Evolutionary conservation across 2,329 filamentous ascomycete genomes (phyloP).

Genomic region (Beauveria bassiana): DNA sequence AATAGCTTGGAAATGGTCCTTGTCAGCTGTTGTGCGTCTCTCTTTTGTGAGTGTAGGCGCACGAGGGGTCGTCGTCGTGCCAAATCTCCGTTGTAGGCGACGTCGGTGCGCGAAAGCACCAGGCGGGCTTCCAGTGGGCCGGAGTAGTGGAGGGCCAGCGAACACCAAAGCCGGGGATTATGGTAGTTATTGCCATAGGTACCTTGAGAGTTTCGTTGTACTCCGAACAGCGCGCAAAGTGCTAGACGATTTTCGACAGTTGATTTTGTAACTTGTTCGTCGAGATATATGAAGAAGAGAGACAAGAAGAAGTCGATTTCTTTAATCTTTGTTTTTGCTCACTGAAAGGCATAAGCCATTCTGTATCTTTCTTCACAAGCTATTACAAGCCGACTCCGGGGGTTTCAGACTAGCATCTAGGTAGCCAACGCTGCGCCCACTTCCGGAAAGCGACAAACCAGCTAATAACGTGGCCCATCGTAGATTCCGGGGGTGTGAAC

Average conservation of each 20-base stretch:
- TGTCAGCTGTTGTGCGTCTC: neutral
- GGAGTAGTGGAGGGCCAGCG: neutral
- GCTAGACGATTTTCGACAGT: no score
- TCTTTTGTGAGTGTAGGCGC: neutral
- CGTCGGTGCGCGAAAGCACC: neutral
- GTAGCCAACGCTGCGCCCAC: neutral
- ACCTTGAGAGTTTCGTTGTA: neutral
- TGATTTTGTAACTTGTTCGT: no score
- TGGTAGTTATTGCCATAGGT: neutral
- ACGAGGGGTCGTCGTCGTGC: neutral
- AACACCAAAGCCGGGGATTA: neutral
- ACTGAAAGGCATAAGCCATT: neutral
- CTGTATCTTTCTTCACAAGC: neutral
- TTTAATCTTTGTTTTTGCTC: no score
- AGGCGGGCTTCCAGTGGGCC: conserved; percentile 4
- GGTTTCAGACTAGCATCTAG: neutral
- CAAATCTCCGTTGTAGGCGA: neutral
- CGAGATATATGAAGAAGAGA: neutral
- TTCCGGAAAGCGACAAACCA: neutral
- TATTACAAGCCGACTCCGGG: neutral
- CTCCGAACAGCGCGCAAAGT: no score
- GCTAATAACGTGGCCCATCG: neutral
- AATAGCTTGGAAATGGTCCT: neutral
- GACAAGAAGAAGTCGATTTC: neutral
- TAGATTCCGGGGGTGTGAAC: neutral